Percentiles rank a stretch among this genome's conserved stretches.
Conservation (phyloP, 768 basidiomycete genomes). For the Russula ochroleuca region DNA sequence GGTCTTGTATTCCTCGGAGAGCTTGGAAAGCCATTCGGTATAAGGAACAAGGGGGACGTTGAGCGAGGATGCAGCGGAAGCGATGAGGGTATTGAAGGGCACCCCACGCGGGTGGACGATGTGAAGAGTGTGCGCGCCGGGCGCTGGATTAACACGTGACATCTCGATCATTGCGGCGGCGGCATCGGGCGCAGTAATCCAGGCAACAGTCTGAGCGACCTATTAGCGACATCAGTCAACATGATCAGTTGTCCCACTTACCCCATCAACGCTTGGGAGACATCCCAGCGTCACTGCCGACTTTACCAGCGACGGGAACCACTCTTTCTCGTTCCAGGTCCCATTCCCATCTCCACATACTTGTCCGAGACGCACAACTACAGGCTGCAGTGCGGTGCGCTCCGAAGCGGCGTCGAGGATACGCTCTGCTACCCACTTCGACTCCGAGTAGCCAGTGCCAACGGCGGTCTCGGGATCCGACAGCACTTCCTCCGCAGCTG, state of each 20-base stretch:
- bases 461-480: constrained; percentile 21
- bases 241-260: constrained; percentile 8
- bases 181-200: constrained; percentile 31
- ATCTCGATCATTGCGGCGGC: constrained; percentile 32
- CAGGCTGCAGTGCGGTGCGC: constrained; percentile 20
- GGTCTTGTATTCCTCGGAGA: constrained; percentile 21
- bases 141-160: constrained; percentile 20
- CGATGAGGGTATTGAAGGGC: constrained; percentile 27
- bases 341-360: constrained; percentile 32
- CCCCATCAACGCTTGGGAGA: constrained; percentile 28
- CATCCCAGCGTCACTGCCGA: constrained; percentile 27
- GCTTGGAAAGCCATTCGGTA: constrained; percentile 28
- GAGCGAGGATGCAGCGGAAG: constrained; percentile 24
- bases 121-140: constrained; percentile 24
- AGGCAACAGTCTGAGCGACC: constrained; percentile 26
- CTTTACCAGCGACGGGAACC: constrained; percentile 31
- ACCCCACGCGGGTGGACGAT: constrained; percentile 30
- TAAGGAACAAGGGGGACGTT: constrained; percentile 30
- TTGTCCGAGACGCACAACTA: constrained; percentile 32
- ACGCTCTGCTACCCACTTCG: constrained; percentile 30
- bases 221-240: background rate
- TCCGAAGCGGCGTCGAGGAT: constrained; percentile 29
- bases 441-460: constrained; percentile 30
- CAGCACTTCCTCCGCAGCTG: constrained; percentile 24
- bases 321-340: constrained; percentile 32